These are phyloP conservation scores for Auriscalpium microsporum DNA, from an alignment of 768 basidiomycete species.

Conservation along the genomic window DNA sequence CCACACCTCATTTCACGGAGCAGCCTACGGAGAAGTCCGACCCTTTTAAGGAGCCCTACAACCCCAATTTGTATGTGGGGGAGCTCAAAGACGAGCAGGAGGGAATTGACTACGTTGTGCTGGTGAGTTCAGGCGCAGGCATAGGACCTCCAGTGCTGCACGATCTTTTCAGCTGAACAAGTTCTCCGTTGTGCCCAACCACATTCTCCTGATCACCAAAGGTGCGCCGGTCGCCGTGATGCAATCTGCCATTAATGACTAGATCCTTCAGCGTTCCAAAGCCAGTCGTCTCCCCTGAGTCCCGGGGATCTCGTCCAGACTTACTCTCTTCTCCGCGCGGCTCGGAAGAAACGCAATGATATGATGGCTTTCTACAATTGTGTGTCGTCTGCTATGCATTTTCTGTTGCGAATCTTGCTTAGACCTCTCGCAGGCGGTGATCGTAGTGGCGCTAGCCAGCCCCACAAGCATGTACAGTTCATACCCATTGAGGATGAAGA, in stretches of 20 bases:
- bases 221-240: conserved; percentile 33
- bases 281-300: conserved; percentile 72
- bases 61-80: conserved; percentile 64
- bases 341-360: conserved; percentile 45
- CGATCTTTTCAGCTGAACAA: conserved; percentile 62
- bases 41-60: conserved; percentile 86
- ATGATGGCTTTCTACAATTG: conserved; percentile 92
- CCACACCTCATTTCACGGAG: conserved; percentile 33
- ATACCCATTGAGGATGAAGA: conserved; percentile 48
- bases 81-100: conserved; percentile 58
- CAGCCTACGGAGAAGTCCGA: conserved; percentile 35
- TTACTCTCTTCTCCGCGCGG: conserved; percentile 68
- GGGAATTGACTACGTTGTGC: conserved; percentile 51
- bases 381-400: conserved; percentile 15
- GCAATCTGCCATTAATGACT: neutral
- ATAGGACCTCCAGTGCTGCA: neutral
- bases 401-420: neutral
- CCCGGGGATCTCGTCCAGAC: conserved; percentile 73
- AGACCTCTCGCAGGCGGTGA: conserved; percentile 46
- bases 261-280: conserved; percentile 47
- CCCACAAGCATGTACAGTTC: conserved; percentile 89
- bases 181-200: conserved; percentile 73
- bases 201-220: conserved; percentile 85
- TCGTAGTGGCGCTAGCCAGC: conserved; percentile 80
- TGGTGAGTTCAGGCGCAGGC: conserved; percentile 39